phyloP scores from a whole-genome alignment of 371 early-diverging fungal species.

The Syncephalastrum monosporum region DNA sequence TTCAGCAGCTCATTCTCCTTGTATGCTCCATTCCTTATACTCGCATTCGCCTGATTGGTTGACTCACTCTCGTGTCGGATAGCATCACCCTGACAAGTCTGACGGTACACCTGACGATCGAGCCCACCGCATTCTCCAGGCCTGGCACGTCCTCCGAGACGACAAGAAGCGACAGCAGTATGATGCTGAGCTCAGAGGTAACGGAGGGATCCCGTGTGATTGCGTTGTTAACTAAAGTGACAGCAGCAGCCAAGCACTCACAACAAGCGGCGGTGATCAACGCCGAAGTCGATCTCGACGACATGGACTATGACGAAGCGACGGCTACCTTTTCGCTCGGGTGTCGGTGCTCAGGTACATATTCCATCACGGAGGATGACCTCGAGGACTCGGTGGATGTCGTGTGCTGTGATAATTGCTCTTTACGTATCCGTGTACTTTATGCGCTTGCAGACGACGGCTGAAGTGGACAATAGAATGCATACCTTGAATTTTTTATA shows the following conservation, averaged over 20 bases:
- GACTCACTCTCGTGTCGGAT: neutral
- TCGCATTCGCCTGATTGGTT: neutral
- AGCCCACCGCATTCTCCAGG: constrained; percentile 41
- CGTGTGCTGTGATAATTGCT: constrained; percentile 53
- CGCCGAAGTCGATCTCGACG: constrained; percentile 47
- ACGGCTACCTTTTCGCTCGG: constrained; percentile 23
- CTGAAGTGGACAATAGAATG: no score
- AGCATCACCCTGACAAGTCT: constrained; percentile 57
- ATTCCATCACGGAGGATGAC: constrained; percentile 51
- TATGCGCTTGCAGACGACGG: constrained; percentile 22
- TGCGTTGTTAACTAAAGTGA: neutral
- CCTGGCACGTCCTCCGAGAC: constrained; percentile 46
- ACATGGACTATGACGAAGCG: constrained; percentile 40
- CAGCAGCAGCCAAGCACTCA: constrained; percentile 2
- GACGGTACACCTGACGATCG: constrained; percentile 10
- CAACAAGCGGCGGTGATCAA: constrained; percentile 29
- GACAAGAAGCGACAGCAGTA: constrained; percentile 34
- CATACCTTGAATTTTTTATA: no score
- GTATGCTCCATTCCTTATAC: constrained; percentile 21
- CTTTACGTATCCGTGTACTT: constrained; percentile 51
- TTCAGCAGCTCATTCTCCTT: constrained; percentile 45
- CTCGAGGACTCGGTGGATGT: constrained; percentile 49
- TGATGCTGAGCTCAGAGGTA: constrained; percentile 44
- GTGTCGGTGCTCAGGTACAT: constrained; percentile 59
- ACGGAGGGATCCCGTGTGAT: neutral